These are phyloP conservation scores for Diaporthe helianthi DNA, from an alignment of 2,329 filamentous ascomycete species.

Conservation along the genomic window DNA sequence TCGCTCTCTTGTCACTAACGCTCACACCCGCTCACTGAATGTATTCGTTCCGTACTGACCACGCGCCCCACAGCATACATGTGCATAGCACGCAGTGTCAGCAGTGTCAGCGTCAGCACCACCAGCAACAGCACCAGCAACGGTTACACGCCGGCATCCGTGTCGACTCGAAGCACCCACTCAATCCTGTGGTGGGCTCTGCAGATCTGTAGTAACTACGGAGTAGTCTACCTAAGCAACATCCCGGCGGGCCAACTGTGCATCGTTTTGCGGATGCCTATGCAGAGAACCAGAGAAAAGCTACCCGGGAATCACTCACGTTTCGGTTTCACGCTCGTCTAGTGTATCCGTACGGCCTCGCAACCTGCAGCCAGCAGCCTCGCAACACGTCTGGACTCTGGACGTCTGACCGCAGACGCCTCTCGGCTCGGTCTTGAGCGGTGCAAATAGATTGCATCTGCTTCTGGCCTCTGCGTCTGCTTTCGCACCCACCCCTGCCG, in stretches of 20 bases:
- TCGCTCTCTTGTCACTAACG: not conserved
- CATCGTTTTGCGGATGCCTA: too few relatives aligned
- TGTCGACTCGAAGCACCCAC: not conserved
- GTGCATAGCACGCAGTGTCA: not conserved
- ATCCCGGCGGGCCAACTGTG: constrained; percentile 2
- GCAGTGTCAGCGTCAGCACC: not conserved
- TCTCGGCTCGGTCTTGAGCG: not conserved
- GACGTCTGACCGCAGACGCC: constrained; percentile 20
- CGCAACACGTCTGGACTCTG: too few relatives aligned
- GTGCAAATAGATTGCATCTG: constrained; percentile 1
- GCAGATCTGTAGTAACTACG: constrained; percentile 17
- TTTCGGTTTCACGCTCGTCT: constrained; percentile 10
- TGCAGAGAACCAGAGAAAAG: not conserved
- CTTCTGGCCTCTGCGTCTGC: not conserved
- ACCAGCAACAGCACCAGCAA: not conserved
- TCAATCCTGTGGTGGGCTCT: not conserved
- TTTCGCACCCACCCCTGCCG: not conserved
- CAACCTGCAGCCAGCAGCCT: too few relatives aligned
- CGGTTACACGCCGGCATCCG: not conserved
- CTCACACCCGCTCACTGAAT: too few relatives aligned
- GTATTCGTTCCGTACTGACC: not conserved
- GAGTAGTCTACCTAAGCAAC: constrained; percentile 17
- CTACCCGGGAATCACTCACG: not conserved
- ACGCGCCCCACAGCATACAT: constrained; percentile 6
- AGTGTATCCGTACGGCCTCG: not conserved